Percentiles rank a stretch among this genome's conserved stretches.
Conservation (phyloP, 495 filamentous ascomycete genomes). For the Penicillium bovifimosum region DNA sequence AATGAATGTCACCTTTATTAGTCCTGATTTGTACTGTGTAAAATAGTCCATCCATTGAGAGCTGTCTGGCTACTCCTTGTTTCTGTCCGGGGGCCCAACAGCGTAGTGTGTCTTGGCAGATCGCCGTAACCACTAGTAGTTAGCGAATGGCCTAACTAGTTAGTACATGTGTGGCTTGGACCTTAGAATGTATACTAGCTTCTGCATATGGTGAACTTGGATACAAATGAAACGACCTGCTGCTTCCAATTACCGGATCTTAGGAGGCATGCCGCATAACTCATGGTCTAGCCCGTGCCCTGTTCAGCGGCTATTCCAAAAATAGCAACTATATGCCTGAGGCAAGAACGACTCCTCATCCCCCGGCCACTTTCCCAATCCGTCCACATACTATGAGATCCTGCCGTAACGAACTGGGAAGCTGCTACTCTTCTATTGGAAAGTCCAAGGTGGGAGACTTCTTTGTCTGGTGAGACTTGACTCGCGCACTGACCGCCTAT, state of each 20-base stretch:
- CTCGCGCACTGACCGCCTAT: not conserved
- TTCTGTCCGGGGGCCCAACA: not conserved
- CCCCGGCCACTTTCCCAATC: slow-evolving; percentile 23
- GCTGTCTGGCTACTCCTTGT: too few species aligned
- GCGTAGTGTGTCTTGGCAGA: not conserved
- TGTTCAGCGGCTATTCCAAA: slow-evolving; percentile 11
- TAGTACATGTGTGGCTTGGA: not conserved
- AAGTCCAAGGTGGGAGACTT: not conserved
- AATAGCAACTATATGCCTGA: slow-evolving; percentile 20
- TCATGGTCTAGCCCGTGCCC: not conserved
- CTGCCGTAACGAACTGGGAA: slow-evolving; percentile 6
- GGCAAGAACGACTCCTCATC: slow-evolving; percentile 3
- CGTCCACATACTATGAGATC: slow-evolving; percentile 22
- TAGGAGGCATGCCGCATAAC: not conserved
- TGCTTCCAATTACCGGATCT: not conserved
- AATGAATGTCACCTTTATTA: too few species aligned
- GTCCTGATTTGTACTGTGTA: too few species aligned
- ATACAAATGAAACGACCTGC: too few species aligned
- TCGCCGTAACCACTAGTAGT: not conserved
- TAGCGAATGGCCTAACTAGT: not conserved
- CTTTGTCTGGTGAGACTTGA: not conserved
- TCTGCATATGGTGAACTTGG: not conserved
- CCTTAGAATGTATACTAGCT: not conserved
- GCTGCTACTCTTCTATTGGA: not conserved
- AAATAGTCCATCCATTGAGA: too few species aligned